phyloP scores from a whole-genome alignment of 1,284 basidiomycete species.

The Ceratorhiza oryzae-sativae region DNA sequence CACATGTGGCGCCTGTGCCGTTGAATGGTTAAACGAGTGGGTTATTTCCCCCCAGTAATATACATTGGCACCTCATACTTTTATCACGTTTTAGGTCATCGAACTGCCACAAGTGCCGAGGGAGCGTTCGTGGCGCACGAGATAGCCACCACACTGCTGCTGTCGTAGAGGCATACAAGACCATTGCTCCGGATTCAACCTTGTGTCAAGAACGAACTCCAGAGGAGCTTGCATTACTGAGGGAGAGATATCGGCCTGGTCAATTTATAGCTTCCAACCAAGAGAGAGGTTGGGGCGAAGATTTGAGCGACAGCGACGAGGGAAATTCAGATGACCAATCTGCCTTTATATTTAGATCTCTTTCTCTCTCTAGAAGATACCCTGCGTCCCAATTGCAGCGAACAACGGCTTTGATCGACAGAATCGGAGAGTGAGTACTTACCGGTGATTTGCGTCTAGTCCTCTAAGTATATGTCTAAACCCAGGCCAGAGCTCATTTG shows the following conservation, averaged over 20 bases:
- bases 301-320: neutral
- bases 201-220: slow-evolving; percentile 22
- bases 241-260: slow-evolving; percentile 19
- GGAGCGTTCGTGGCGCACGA: slow-evolving; percentile 23
- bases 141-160: slow-evolving; percentile 33
- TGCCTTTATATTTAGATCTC: neutral
- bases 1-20: slow-evolving; percentile 33
- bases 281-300: too few species aligned
- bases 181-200: slow-evolving; percentile 13
- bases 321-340: neutral
- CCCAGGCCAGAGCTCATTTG: neutral
- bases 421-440: neutral
- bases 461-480: too few species aligned
- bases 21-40: slow-evolving; percentile 25
- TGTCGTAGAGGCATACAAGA: slow-evolving; percentile 23
- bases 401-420: neutral
- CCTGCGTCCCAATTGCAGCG: neutral
- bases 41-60: neutral
- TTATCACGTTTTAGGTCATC: neutral
- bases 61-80: neutral
- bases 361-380: neutral
- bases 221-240: slow-evolving; percentile 9
- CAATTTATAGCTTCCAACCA: neutral
- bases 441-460: too few species aligned
- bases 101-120: slow-evolving; percentile 24